Base-by-base conservation (phyloP, 805 yeast genomes). In the Dipodascus albidus region DNA sequence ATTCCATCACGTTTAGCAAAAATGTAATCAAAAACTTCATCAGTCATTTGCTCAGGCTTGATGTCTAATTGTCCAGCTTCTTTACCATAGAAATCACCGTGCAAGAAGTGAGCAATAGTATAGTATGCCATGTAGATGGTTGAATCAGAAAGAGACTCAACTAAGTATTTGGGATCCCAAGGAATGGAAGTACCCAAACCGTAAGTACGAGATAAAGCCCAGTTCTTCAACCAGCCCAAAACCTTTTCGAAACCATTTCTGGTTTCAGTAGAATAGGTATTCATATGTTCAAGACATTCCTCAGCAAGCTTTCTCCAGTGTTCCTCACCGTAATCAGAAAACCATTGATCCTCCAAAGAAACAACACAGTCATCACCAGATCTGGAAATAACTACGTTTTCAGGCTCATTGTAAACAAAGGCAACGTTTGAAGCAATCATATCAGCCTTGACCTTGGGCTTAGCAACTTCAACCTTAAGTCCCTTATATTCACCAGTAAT, bases 271-370 rank as follows among this genome's bases (percentile, higher is more conserved):
- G 83, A 76, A 75, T 79, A 91, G 9, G 90, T 78, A 67, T 85
- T 79, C 91, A 93, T 82, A 55, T 70, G 67, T 49, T 75, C 76
- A 57, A 93, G 77, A 68, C 95, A 85, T 62, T 85, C 93, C 58
- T 82, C 72, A 52, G 96, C 95, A 67, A 79, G 80, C 15, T 75
- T 70, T 66, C 85, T 87, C 99, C 99, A 93, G 15, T 72, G 61
- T 61, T 80, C 87, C 78, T 93, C 99, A 77, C 99, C 99, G 65
- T 93, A 93, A 69, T 93, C 97, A 63, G 87, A 79, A 70, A 81
- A 93, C 99, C 99, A 93, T 76, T 93, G 99, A 72, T 93, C 98
- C 73, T 95, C 98, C 52, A 93, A 79, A 3, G 98, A 88, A 44
- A 93, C 99, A 63, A 91, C 82, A 78, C 99, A 93, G 55, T 83